Evolutionary conservation across 108 stramenopile genomes (phyloP).

Genomic region (Nitzschia sp.): DNA sequence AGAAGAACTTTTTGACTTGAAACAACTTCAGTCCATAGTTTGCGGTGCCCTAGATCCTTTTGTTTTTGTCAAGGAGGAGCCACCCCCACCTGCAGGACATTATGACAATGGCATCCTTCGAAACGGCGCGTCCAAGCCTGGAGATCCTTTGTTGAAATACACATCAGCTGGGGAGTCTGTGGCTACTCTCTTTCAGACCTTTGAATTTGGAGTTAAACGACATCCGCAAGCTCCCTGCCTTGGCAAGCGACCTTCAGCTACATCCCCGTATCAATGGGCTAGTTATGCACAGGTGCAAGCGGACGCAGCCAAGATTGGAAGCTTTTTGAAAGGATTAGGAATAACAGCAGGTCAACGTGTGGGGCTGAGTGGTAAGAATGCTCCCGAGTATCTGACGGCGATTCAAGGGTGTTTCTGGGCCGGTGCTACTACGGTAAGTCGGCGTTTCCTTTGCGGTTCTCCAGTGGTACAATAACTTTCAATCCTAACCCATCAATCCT

Average conservation of each 20-base stretch:
- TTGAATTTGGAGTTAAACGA: background rate
- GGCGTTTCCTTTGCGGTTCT: background rate
- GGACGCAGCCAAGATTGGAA: slow-evolving; percentile 6
- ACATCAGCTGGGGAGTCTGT: background rate
- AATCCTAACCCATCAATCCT: background rate
- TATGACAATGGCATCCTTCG: background rate
- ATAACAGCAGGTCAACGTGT: background rate
- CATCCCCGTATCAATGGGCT: background rate
- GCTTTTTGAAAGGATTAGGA: background rate
- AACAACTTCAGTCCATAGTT: background rate
- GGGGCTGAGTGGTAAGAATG: slow-evolving; percentile 1
- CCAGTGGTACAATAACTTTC: background rate
- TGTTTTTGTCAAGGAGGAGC: background rate
- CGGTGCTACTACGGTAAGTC: slow-evolving; percentile 1
- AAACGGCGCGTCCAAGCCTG: background rate
- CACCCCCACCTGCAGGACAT: background rate
- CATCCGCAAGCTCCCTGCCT: background rate
- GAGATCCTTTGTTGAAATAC: background rate
- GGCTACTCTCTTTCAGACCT: background rate
- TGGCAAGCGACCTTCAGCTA: background rate
- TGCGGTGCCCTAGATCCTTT: slow-evolving; percentile 1
- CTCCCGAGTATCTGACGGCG: slow-evolving; percentile 3
- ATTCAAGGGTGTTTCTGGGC: slow-evolving; percentile 4
- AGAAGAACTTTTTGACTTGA: background rate
- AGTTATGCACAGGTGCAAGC: background rate